Conservation (phyloP, 1,139 yeast species). For the Lodderomyces orthopsilosis region DNA sequence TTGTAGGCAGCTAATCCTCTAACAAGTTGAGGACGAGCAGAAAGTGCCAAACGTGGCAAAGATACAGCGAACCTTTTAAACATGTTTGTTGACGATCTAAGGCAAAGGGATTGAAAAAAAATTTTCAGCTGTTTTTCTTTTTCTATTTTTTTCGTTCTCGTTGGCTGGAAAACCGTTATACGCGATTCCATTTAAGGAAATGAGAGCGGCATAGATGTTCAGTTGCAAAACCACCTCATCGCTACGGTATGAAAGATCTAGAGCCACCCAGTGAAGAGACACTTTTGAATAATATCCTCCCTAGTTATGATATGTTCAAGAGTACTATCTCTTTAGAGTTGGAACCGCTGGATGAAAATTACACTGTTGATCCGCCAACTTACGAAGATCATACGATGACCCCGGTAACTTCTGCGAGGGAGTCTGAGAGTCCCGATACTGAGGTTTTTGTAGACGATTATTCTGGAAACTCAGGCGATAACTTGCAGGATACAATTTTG, state of each 20-base stretch:
- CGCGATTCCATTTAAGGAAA: background rate
- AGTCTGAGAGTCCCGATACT: slow-evolving; percentile 9
- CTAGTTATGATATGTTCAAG: slow-evolving; percentile 48
- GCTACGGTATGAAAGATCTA: background rate
- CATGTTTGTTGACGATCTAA: background rate
- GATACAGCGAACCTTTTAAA: slow-evolving; percentile 2
- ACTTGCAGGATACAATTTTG: slow-evolving; percentile 45
- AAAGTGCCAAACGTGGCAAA: slow-evolving; percentile 5
- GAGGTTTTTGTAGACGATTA: slow-evolving; percentile 4
- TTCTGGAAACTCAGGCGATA: slow-evolving; percentile 23
- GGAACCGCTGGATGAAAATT: slow-evolving; percentile 41
- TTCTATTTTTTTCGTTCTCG: background rate
- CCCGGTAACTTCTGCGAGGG: slow-evolving; percentile 24
- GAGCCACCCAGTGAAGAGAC: slow-evolving; percentile 24
- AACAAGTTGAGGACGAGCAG: slow-evolving; percentile 19
- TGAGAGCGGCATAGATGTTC: background rate
- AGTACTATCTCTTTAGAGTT: slow-evolving; percentile 40
- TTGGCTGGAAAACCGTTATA: background rate
- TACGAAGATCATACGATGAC: slow-evolving; percentile 26
- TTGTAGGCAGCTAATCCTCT: slow-evolving; percentile 69
- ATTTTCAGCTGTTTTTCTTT: background rate
- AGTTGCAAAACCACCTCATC: background rate
- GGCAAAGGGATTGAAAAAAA: background rate
- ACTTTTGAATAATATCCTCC: slow-evolving; percentile 40
- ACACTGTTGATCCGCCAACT: slow-evolving; percentile 40